Conservation (phyloP, 106 monocot genomes). For the Vanilla planifolia region DNA sequence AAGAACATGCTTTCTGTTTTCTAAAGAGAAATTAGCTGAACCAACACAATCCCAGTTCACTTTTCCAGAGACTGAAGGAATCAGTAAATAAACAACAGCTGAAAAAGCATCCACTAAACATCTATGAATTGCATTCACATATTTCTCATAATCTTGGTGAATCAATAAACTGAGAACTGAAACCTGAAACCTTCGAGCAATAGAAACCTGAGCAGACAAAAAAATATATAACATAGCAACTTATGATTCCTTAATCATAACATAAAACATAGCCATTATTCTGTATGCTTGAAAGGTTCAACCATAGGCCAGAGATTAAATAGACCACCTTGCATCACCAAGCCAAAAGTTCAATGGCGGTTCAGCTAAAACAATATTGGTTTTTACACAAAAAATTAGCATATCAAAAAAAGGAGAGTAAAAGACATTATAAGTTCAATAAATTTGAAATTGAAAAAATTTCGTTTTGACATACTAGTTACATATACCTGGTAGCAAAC, state of each 20-base stretch:
- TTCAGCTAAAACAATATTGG: too few relatives aligned
- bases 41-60: slow-evolving; percentile 47
- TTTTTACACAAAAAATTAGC: too few relatives aligned
- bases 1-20: background rate
- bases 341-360: too few relatives aligned
- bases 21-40: slow-evolving; percentile 12
- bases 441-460: too few relatives aligned
- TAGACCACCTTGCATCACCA: too few relatives aligned
- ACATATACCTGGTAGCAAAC: too few relatives aligned
- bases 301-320: too few relatives aligned
- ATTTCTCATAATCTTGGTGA: slow-evolving; percentile 20
- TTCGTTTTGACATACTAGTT: too few relatives aligned
- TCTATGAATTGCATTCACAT: slow-evolving; percentile 14
- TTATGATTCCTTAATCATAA: too few relatives aligned
- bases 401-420: too few relatives aligned
- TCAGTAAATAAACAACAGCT: slow-evolving; percentile 41
- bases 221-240: background rate
- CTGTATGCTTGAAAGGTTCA: background rate
- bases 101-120: slow-evolving; percentile 4
- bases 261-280: background rate
- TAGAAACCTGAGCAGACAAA: slow-evolving; percentile 26
- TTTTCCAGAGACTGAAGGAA: slow-evolving; percentile 31
- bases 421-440: too few relatives aligned
- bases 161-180: slow-evolving; percentile 37
- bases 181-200: slow-evolving; percentile 44